These are phyloP conservation scores for Xylariales sp. DNA, from an alignment of 2,329 filamentous ascomycete species.

Conservation along the genomic window DNA sequence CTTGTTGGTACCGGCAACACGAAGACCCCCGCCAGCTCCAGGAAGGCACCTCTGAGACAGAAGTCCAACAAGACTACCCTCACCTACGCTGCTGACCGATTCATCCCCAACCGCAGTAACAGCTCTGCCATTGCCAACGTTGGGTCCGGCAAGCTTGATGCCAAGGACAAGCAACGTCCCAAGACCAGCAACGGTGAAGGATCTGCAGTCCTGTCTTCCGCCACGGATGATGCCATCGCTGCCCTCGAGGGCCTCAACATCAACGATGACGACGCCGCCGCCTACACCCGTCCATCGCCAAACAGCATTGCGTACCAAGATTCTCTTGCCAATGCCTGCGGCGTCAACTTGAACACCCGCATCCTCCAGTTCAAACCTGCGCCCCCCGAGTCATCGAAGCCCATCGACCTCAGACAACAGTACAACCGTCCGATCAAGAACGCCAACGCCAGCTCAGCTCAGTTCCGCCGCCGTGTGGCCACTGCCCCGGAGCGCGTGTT, in stretches of 20 bases:
- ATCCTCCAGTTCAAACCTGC: conserved; percentile 98
- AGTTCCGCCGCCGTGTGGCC: conserved; percentile 86
- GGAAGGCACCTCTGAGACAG: conserved; percentile 48
- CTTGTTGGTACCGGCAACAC: conserved; percentile 73
- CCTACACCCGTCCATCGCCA: conserved; percentile 74
- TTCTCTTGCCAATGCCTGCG: conserved; percentile 83
- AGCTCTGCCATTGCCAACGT: conserved; percentile 83
- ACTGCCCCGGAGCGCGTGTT: conserved; percentile 94
- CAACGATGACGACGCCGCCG: conserved; percentile 62
- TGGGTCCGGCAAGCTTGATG: conserved; percentile 78
- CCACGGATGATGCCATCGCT: conserved; percentile 73
- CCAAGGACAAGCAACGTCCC: conserved; percentile 63
- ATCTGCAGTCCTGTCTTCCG: conserved; percentile 71
- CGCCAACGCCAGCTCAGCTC: conserved; percentile 66
- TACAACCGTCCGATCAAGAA: conserved; percentile 95
- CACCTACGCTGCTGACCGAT: conserved; percentile 80
- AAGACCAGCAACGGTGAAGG: conserved; percentile 67
- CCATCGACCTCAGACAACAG: conserved; percentile 93
- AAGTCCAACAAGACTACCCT: conserved; percentile 70
- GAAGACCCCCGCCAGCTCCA: conserved; percentile 54
- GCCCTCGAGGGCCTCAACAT: conserved; percentile 78
- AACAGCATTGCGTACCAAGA: conserved; percentile 90
- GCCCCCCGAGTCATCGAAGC: conserved; percentile 95
- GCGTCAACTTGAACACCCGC: conserved; percentile 86
- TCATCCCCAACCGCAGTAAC: conserved; percentile 89